Conservation (phyloP, 441 rosid genomes). For the Mallotus japonicus region DNA sequence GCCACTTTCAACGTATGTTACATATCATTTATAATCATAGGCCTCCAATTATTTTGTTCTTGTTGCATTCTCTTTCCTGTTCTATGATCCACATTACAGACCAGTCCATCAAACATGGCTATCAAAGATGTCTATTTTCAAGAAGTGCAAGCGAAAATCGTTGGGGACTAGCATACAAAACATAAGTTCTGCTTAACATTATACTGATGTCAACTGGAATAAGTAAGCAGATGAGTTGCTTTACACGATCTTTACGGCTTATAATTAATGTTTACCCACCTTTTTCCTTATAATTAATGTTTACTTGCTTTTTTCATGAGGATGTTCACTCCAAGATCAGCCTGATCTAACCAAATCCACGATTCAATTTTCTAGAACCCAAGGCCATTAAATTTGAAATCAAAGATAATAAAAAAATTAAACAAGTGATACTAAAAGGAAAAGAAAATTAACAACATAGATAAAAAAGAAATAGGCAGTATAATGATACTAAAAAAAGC, state of each 20-base stretch:
- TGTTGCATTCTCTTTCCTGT: background rate
- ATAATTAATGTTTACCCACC: background rate
- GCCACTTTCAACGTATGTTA: background rate
- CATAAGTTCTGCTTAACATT: background rate
- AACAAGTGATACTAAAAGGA: background rate
- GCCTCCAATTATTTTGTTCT: background rate
- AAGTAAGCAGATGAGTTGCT: background rate
- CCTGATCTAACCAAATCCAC: background rate
- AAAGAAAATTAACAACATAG: background rate
- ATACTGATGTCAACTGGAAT: background rate
- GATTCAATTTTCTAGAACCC: constrained; percentile 14
- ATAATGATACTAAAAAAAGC: constrained; percentile 1
- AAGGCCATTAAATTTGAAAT: background rate
- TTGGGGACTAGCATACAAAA: background rate
- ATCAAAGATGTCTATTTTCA: background rate
- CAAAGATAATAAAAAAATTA: background rate
- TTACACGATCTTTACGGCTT: background rate
- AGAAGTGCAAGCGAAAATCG: background rate
- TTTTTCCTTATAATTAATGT: background rate
- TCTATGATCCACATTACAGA: background rate
- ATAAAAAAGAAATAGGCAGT: background rate
- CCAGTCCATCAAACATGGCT: background rate
- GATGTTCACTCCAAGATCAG: background rate
- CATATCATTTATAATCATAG: background rate
- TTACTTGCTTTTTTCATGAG: background rate